A percentile compares a stretch with the other conserved stretches of the same genome.
Evolutionary conservation across 2,329 filamentous ascomycete species (phyloP).

Genomic region (Monilinia polystroma): DNA sequence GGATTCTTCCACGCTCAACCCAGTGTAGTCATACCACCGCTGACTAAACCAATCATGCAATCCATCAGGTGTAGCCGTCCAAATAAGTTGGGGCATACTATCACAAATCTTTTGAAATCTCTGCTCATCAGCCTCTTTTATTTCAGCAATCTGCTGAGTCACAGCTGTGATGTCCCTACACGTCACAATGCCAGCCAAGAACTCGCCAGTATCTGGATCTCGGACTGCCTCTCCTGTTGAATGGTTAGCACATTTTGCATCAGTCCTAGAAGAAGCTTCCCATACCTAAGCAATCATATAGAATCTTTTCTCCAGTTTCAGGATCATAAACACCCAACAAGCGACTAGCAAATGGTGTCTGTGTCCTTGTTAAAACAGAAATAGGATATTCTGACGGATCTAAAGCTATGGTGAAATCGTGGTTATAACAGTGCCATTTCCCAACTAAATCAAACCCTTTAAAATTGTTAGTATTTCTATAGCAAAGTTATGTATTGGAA

Average conservation of each 20-base stretch:
- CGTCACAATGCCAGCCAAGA: conserved; percentile 66
- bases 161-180: conserved; percentile 66
- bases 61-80: conserved; percentile 69
- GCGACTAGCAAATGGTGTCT: conserved; percentile 56
- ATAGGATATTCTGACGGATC: conserved; percentile 65
- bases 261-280: background rate
- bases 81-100: conserved; percentile 69
- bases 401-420: conserved; percentile 62
- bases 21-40: conserved; percentile 76
- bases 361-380: conserved; percentile 59
- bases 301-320: conserved; percentile 50
- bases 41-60: conserved; percentile 71
- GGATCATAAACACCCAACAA: conserved; percentile 64
- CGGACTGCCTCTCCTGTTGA: conserved; percentile 57
- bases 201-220: conserved; percentile 67
- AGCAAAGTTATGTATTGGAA: background rate
- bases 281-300: conserved; percentile 60
- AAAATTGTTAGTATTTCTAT: background rate
- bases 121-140: conserved; percentile 69
- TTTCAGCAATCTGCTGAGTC: conserved; percentile 65
- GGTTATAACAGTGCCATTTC: conserved; percentile 62
- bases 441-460: conserved; percentile 52
- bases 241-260: background rate
- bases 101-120: conserved; percentile 76
- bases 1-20: conserved; percentile 61